Evolutionary conservation across 495 filamentous ascomycete genomes (phyloP), one percentile per base, ranked within the genome.

Genomic region (Xylaria cubensis): DNA sequence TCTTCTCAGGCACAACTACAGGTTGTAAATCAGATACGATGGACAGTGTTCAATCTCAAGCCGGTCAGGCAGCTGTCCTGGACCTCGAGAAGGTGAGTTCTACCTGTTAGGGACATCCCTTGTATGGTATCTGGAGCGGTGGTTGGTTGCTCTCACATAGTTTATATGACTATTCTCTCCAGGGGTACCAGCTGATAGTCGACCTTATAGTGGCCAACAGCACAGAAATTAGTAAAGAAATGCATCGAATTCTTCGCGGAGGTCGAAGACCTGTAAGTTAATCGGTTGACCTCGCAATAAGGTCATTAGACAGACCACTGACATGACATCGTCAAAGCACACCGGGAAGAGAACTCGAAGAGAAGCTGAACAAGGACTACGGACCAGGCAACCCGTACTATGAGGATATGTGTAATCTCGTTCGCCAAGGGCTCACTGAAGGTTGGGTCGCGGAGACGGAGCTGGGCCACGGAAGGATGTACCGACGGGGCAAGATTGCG

Each of bases 361-460:
- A 74, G 34, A 69, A 72, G 26, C 78, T 86, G 12, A 86, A 85
- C 72, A 55, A 56, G 13, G 71, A 82, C 53, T 86, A 85, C 55
- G 84, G 83, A 13, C 83, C 83, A 0, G 81, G 80, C 0, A 84
- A 77, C 59, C 56, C 74, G 0, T 82, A 80, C 77, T 85, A 84
- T 72, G 80, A 83, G 48, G 80, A 83, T 66, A 79, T 86, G 53
- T 82, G 82, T 77, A 34, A 24, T 7, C 76, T 79, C 29, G 81
- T 82, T 64, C 77, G 73, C 15, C 65, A 80, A 68, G 85, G 82
- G 0, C 74, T 86, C 19, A 66, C 77, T 55, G 85, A 86, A 77
- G 83, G 83, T 67, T 87, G 85, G 84, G 78, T 83, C 15, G 85
- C 84, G 3, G 79, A 77, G 51, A 74, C 73, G 10, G 77, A 80